phyloP scores from a whole-genome alignment of 139 green algal genomes.

The Deuterostichococcus epilithicus region DNA sequence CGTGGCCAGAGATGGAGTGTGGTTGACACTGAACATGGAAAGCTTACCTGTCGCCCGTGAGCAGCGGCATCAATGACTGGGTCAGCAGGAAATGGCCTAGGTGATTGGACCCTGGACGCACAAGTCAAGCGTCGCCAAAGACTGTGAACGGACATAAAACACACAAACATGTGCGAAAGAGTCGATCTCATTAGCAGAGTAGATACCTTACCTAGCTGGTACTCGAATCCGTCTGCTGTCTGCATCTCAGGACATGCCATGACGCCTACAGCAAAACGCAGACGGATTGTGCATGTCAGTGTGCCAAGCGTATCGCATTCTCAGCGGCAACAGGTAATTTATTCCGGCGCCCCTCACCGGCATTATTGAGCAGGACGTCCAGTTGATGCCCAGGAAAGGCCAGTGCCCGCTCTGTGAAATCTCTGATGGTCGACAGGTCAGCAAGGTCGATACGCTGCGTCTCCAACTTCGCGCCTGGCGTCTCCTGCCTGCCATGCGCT shows the following conservation, averaged over 20 bases:
- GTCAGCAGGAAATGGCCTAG: constrained; percentile 79
- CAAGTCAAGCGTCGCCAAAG: constrained; percentile 22
- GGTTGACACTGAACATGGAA: too few species aligned
- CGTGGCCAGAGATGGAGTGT: too few species aligned
- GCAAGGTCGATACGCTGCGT: constrained; percentile 55
- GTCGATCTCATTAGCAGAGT: too few species aligned
- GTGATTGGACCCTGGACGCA: constrained; percentile 47
- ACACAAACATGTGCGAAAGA: too few species aligned
- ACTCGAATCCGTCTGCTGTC: constrained; percentile 77
- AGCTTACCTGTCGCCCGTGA: constrained; percentile 28
- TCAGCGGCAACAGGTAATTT: neutral
- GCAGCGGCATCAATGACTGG: constrained; percentile 50
- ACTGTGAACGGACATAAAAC: too few species aligned
- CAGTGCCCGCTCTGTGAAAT: constrained; percentile 39
- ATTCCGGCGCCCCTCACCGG: constrained; percentile 25
- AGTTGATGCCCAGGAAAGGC: constrained; percentile 40
- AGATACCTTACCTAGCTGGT: constrained; percentile 32
- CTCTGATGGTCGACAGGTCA: constrained; percentile 47
- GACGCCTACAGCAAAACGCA: constrained; percentile 40
- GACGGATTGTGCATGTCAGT: neutral
- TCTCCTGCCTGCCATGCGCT: constrained; percentile 15
- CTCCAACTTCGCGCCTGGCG: constrained; percentile 38
- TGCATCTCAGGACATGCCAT: constrained; percentile 68
- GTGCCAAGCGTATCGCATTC: neutral
- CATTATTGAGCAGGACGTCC: constrained; percentile 82